Evolutionary conservation across 441 rosid genomes (phyloP), one percentile per base, ranked within the genome.

Genomic region (Croton setiger): DNA sequence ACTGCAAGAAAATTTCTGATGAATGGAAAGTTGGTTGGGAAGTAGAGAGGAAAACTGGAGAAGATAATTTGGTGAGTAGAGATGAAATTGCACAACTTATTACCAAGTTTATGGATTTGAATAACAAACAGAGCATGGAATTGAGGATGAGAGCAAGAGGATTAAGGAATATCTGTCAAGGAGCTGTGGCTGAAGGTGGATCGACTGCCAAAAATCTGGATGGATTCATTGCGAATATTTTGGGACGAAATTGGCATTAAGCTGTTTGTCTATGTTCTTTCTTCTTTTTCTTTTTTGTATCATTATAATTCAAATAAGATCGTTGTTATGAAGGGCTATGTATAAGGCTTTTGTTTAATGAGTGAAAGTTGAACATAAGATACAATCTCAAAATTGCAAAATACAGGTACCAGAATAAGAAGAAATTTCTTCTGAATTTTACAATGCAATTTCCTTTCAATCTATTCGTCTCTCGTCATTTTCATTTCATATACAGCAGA

Each of bases 11-110:
- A 49, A 67, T 84, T 47, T 81, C 77, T 61, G 86, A 84, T 9
- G 88, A 84, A 11, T 83, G 84, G 87, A 80, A 65, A 63, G 51
- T 78, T 0, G 90, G 92, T 14, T 66, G 78, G 78, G 75, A 79
- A 60, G 72, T 81, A 0, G 41, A 21, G 45, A 60, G 52, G 12
- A 8, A 37, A 18, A 51, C 31, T 44, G 60, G 37, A 14, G 60
- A 35, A 11, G 35, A 37, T 0, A 37, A 49, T 21, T 27, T 69
- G 68, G 56, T 67, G 20, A 58, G 58, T 3, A 47, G 71, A 45
- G 72, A 54, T 0, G 68, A 67, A 49, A 59, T 78, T 37, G 57
- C 56, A 0, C 52, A 11, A 55, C 53, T 70, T 7, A 69, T 80
- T 51, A 21, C 15, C 5, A 60, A 59, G 66, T 75, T 81, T 8